A percentile compares a stretch with the other conserved stretches of the same genome.
phyloP scores from a whole-genome alignment of 179 eudicot genomes.

The Beta lomatogona region DNA sequence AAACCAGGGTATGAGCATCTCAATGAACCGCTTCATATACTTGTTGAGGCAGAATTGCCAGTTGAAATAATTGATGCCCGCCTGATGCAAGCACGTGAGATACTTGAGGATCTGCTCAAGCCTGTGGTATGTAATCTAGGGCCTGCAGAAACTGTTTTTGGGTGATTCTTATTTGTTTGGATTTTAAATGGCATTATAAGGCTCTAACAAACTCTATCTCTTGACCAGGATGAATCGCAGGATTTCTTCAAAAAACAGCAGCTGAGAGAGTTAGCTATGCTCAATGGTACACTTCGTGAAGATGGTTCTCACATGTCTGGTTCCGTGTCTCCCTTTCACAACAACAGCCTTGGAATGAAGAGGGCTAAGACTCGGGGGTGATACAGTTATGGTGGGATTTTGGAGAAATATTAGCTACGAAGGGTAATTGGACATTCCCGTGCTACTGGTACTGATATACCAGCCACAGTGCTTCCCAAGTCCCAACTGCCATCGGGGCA shows the following conservation, averaged over 20 bases:
- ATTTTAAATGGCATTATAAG: not conserved
- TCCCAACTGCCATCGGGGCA: slow-evolving; percentile 59
- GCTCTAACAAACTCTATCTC: not conserved
- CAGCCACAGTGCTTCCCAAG: slow-evolving; percentile 40
- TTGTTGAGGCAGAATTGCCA: slow-evolving; percentile 97
- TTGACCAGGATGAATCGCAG: slow-evolving; percentile 80
- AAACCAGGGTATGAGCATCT: slow-evolving; percentile 98
- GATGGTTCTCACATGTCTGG: slow-evolving; percentile 89
- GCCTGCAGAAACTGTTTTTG: not conserved
- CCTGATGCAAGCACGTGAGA: slow-evolving; percentile 88
- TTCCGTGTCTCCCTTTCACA: slow-evolving; percentile 90
- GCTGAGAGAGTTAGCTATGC: slow-evolving; percentile 86
- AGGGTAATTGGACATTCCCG: slow-evolving; percentile 30
- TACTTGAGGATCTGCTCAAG: slow-evolving; percentile 88
- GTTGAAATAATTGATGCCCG: slow-evolving; percentile 91
- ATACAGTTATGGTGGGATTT: slow-evolving; percentile 4
- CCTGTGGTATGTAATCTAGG: slow-evolving; percentile 68
- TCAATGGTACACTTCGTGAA: slow-evolving; percentile 89
- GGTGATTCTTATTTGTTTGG: not conserved
- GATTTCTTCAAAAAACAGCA: slow-evolving; percentile 96
- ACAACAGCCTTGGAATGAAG: slow-evolving; percentile 95
- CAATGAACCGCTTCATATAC: slow-evolving; percentile 95
- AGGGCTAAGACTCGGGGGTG: slow-evolving; percentile 94
- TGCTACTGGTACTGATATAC: slow-evolving; percentile 40
- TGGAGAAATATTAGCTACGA: slow-evolving; percentile 29